phyloP scores from a whole-genome alignment of 1,139 yeast species.

The Oligophagozyma castellii region DNA sequence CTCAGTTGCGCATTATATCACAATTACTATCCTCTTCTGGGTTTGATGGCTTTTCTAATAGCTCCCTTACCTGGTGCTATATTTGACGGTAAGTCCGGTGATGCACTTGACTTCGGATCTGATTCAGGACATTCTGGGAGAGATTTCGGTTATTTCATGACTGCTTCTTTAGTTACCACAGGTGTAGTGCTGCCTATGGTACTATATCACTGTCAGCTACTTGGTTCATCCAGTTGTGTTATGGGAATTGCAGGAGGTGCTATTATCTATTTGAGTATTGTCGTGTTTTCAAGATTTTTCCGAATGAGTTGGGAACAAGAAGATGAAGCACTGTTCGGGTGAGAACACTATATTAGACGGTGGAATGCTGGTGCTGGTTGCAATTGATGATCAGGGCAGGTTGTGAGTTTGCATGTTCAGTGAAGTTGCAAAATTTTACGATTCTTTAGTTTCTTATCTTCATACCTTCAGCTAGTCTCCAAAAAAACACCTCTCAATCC shows the following conservation, averaged over 20 bases:
- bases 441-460: too few relatives aligned
- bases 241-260: slow-evolving; percentile 63
- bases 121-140: slow-evolving; percentile 44
- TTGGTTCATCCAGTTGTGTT: slow-evolving; percentile 42
- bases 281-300: slow-evolving; percentile 59
- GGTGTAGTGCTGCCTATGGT: slow-evolving; percentile 57
- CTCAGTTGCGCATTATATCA: slow-evolving; percentile 61
- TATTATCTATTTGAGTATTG: slow-evolving; percentile 56
- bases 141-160: slow-evolving; percentile 47
- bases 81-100: slow-evolving; percentile 28
- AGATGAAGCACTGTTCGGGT: slow-evolving; percentile 22
- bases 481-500: too few relatives aligned
- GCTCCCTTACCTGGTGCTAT: slow-evolving; percentile 61
- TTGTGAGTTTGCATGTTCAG: too few relatives aligned
- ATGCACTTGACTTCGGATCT: slow-evolving; percentile 45
- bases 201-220: slow-evolving; percentile 45
- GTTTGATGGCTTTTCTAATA: slow-evolving; percentile 40
- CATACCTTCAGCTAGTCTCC: too few relatives aligned
- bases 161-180: slow-evolving; percentile 55
- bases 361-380: too few relatives aligned
- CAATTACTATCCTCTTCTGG: slow-evolving; percentile 61
- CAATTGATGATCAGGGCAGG: too few relatives aligned
- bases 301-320: slow-evolving; percentile 20
- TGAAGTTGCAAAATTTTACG: too few relatives aligned
- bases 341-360: too few relatives aligned